Base-by-base conservation (phyloP, 495 filamentous ascomycete species). In the Ramalina peruviana region DNA sequence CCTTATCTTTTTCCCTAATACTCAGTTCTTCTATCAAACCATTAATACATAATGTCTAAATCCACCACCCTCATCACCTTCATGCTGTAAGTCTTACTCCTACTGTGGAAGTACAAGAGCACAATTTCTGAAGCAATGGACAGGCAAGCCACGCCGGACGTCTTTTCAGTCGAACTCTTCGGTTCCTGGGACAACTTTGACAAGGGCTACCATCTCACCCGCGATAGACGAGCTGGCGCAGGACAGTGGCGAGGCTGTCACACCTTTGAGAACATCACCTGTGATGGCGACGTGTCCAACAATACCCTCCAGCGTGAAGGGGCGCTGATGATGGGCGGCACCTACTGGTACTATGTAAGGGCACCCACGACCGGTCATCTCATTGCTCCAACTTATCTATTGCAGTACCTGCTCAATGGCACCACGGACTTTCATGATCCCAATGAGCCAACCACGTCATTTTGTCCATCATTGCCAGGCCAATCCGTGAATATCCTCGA, bases 121-220 rank as follows among this genome's bases (percentile, higher is more conserved):
- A 33, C 23, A 12, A 42, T 13, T 16, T 30, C 42, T 47, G 53
- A 63, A 19, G 46, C 39, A 10, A 12, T 50, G 65, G 44, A 69
- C 62, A 86, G 82, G 53, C 72, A 78, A 66, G 82, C 83, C 40
- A 72, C 77, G 20, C 73, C 79, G 47, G 78, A 79, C 40, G 72
- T 81, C 45, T 71, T 74, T 41, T 82, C 81, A 11, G 85, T 94
- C 48, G 80, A 86, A 54, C 72, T 94, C 17, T 70, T 92, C 49
- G 88, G 88, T 50, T 94, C 88, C 49, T 95, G 88, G 88, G 88
- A 95, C 65, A 94, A 93, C 63, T 94, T 95, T 66, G 68, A 72
- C 25, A 78, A 72, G 56, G 64, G 76, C 21, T 88, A 94, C 70
- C 72, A 64, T 3, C 87, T 95, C 81, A 78, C 88, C 58, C 75